Evolutionary conservation across 768 basidiomycete species (phyloP), one percentile per base, ranked within the genome.

Genomic region (Leccinum subgranulosum): DNA sequence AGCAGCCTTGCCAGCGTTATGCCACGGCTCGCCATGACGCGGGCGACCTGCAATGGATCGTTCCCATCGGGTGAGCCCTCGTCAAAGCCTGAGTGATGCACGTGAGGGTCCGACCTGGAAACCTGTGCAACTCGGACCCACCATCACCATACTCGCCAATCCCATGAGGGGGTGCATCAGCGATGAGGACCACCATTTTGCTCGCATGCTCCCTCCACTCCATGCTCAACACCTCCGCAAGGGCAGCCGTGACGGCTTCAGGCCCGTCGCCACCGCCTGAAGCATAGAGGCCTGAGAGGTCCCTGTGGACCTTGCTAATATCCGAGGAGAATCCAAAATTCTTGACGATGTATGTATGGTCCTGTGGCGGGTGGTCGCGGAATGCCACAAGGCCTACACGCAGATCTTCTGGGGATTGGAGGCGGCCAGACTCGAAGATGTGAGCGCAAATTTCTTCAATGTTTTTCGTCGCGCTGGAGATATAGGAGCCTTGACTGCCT

Each of bases 121-220:
- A 49, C 7, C 27, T 34, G 15, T 11, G 28, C 11, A 19, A 33
- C 14, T 17, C 25, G 50, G 33, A 72, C 81, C 64, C 64, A 93
- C 94, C 94, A 75, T 98, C 96, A 17, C 95, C 96, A 62, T 93
- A 93, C 72, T 98, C 95, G 57, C 95, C 95, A 67, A 98, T 92
- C 3, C 95, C 96, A 75, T 98, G 96, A 15, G 95, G 94, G 36
- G 96, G 96, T 0, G 96, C 96, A 79, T 98, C 96, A 17, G 96
- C 94, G 66, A 98, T 94, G 65, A 98, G 82, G 6, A 98, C 94
- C 51, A 94, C 82, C 93, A 98, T 98, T 79, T 92, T 98, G 69
- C 88, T 92, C 27, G 96, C 90, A 48, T 82, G 74, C 50, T 81
- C 79, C 66, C 96, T 81, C 96, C 96, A 98, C 11, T 93, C 88